Percentiles rank a stretch among this genome's conserved stretches.
phyloP scores from a whole-genome alignment of 1,139 yeast genomes.

The Waltiozyma sp. region DNA sequence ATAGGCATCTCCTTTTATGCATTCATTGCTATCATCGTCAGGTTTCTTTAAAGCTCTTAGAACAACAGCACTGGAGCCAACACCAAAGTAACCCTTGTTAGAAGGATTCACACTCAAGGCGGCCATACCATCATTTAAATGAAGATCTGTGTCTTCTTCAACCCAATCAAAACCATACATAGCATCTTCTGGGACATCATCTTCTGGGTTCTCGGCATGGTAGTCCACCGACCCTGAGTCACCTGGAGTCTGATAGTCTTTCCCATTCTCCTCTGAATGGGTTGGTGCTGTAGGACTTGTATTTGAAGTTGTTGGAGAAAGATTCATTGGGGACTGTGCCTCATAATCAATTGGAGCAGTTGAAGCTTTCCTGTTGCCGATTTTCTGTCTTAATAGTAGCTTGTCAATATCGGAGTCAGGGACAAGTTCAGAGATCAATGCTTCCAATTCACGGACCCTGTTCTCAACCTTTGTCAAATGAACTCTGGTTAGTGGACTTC shows the following conservation, averaged over 20 bases:
- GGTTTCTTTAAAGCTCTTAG: constrained; percentile 20
- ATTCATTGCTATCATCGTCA: constrained; percentile 7
- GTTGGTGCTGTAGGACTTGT: neutral
- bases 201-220: constrained; percentile 24
- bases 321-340: neutral
- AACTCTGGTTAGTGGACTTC: constrained; percentile 77
- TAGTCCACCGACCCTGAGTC: constrained; percentile 15
- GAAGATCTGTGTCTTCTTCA: constrained; percentile 30
- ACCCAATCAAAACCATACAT: constrained; percentile 47
- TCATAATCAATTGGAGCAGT: neutral
- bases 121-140: constrained; percentile 40
- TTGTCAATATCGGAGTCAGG: constrained; percentile 34
- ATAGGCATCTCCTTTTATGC: neutral
- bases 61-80: constrained; percentile 42
- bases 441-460: constrained; percentile 45
- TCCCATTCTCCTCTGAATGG: neutral
- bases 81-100: constrained; percentile 50
- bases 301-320: neutral
- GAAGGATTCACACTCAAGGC: constrained; percentile 36
- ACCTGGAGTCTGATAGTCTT: neutral
- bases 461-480: constrained; percentile 70
- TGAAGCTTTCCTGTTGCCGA: neutral
- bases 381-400: constrained; percentile 15
- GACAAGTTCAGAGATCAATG: constrained; percentile 32
- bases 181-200: constrained; percentile 31